Percentiles rank a stretch among this genome's conserved stretches.
These are phyloP conservation scores for Fusarium nurragi DNA, from an alignment of 2,329 filamentous ascomycete genomes.

Conservation along the genomic window DNA sequence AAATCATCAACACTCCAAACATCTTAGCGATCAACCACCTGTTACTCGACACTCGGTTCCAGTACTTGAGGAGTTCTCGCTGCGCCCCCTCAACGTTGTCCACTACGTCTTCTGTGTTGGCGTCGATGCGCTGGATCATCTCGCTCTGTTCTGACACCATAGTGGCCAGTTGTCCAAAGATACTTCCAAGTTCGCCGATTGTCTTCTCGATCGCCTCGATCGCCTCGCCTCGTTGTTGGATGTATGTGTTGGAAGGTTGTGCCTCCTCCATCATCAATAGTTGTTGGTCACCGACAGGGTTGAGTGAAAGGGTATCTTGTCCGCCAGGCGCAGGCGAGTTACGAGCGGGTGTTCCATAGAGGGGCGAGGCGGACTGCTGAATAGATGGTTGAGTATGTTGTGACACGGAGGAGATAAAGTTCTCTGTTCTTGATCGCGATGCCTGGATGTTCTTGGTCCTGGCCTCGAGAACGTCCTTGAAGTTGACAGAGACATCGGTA, in stretches of 20 bases:
- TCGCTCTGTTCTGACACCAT: conserved; percentile 99
- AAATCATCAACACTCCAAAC: conserved; percentile 89
- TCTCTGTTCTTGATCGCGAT: conserved; percentile 89
- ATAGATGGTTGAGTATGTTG: conserved; percentile 75
- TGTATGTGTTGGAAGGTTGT: conserved; percentile 85
- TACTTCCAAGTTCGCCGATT: conserved; percentile 87
- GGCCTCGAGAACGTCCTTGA: conserved; percentile 96
- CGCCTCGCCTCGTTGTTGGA: conserved; percentile 91
- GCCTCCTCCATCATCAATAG: conserved; percentile 94
- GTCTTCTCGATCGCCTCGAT: conserved; percentile 98
- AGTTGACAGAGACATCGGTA: conserved; percentile 91
- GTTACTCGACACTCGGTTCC: conserved; percentile 92
- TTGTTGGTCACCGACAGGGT: conserved; percentile 83
- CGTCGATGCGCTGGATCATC: conserved; percentile 97
- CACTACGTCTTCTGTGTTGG: conserved; percentile 96
- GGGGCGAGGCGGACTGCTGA: conserved; percentile 80
- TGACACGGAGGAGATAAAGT: conserved; percentile 92
- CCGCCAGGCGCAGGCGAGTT: conserved; percentile 72
- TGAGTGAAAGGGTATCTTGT: conserved; percentile 82
- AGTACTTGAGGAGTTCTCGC: conserved; percentile 95
- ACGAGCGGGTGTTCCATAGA: conserved; percentile 82
- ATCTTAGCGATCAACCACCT: conserved; percentile 91
- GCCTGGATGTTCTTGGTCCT: conserved; percentile 98
- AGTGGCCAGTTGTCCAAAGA: conserved; percentile 91
- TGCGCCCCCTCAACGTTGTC: conserved; percentile 99